These are phyloP conservation scores for Arthrobotrys sinensis DNA, from an alignment of 2,329 filamentous ascomycete species.

Conservation along the genomic window DNA sequence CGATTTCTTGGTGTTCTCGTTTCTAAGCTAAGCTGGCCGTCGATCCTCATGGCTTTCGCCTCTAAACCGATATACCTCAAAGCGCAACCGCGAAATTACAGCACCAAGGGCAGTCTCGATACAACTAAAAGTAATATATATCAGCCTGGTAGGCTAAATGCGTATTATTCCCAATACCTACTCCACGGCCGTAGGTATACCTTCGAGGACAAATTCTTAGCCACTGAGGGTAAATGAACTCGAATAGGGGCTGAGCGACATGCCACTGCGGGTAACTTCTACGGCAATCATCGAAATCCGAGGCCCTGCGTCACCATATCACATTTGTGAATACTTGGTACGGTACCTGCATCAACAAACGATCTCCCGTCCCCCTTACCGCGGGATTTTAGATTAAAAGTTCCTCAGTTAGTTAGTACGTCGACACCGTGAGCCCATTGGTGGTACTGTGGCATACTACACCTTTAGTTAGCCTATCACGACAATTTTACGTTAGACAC, in stretches of 20 bases:
- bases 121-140: conserved; percentile 18
- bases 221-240: conserved; percentile 15
- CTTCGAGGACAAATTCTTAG: not conserved
- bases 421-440: conserved; percentile 4
- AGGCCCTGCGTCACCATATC: conserved; percentile 22
- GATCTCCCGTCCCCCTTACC: conserved; percentile 31
- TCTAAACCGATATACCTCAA: not conserved
- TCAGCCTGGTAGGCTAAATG: conserved; percentile 57
- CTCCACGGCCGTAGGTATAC: not conserved
- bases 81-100: conserved; percentile 23
- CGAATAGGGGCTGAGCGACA: conserved; percentile 6
- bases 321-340: conserved; percentile 47
- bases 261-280: not conserved
- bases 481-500: conserved; percentile 32
- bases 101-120: not conserved
- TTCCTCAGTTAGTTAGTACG: not conserved
- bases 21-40: conserved; percentile 31
- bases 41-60: conserved; percentile 10
- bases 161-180: conserved; percentile 4
- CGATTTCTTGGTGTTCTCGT: conserved; percentile 54
- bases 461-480: conserved; percentile 18
- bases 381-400: conserved; percentile 32
- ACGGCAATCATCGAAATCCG: conserved; percentile 7
- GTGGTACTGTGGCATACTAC: not conserved
- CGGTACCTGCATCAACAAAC: conserved; percentile 56